Evolutionary conservation across 2,329 filamentous ascomycete species (phyloP), one percentile per base, ranked within the genome.

Genomic region (Trichophyton benhamiae): DNA sequence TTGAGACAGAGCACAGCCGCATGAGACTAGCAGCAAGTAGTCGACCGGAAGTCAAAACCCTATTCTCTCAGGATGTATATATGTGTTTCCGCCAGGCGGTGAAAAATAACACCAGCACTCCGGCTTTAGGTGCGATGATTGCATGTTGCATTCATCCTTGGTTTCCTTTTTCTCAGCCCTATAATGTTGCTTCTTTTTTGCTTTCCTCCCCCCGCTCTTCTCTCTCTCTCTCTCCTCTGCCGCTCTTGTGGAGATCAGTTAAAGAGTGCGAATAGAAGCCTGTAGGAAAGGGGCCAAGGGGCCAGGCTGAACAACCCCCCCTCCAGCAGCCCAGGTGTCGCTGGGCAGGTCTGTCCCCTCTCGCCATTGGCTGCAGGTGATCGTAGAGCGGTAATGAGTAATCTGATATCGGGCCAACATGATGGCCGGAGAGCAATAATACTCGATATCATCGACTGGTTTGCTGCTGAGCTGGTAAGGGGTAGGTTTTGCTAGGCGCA

Each of bases 1-100:
- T 53, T 53, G 49, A 53, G 49, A 53, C 49, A 53, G 49, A 53
- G 49, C 49, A 53, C 49, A 53, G 49, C 49, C 49, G 49, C 49
- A 53, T 53, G 49, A 25, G 22, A 53, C 27, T 53, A 33, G 27
- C 6, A 15, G 49, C n/a, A 44, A 17, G 15, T 44, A 44, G n/a
- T 27, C 11, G 17, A 20, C 20, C 22, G 46, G 22, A 27, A 52
- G 49, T 33, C 22, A 27, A 53, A 53, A 22, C 13, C 49, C 13
- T 25, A 30, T n/a, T 30, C 13, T 30, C 33, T 38, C 33, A 38
- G 9, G 4, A 22, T 48, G 44, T 48, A 48, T 13, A 48, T 25
- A 53, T 44, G 15, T 20, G 15, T n/a, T 44, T 44, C n/a, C 41
- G 5, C 15, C 27, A n/a, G 49, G 49, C 49, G 49, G 49, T 53